phyloP scores from a whole-genome alignment of 805 yeast species.

The Ogataea nonfermentans region DNA sequence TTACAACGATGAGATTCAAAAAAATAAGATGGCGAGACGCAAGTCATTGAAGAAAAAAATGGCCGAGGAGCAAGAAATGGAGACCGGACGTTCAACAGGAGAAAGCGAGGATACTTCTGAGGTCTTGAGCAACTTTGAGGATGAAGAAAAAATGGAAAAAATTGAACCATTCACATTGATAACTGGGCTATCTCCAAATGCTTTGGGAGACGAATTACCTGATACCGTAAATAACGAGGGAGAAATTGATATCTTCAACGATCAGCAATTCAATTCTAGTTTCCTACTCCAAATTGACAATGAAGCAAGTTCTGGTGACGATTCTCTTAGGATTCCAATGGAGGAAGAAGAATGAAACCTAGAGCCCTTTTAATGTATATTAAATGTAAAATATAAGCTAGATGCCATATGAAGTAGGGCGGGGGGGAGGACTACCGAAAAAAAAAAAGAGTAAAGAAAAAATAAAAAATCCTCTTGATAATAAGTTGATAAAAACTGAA shows the following conservation, averaged over 20 bases:
- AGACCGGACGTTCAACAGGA: neutral
- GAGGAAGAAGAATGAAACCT: slow-evolving; percentile 22
- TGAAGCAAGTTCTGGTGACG: slow-evolving; percentile 8
- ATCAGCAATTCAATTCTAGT: slow-evolving; percentile 17
- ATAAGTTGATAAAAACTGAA: no score
- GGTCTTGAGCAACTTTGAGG: slow-evolving; percentile 6
- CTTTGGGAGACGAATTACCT: neutral
- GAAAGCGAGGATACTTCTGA: slow-evolving; percentile 4
- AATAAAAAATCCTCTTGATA: no score
- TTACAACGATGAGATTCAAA: slow-evolving; percentile 21
- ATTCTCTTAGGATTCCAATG: slow-evolving; percentile 18
- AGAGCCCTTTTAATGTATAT: neutral
- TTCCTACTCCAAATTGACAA: slow-evolving; percentile 13
- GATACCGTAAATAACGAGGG: neutral
- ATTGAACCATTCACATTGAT: slow-evolving; percentile 2
- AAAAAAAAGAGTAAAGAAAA: no score
- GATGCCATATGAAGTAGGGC: no score
- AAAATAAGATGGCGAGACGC: slow-evolving; percentile 12
- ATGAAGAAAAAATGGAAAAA: slow-evolving; percentile 9
- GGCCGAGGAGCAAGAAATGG: slow-evolving; percentile 2
- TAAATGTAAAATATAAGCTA: neutral
- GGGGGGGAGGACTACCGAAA: no score
- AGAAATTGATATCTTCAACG: slow-evolving; percentile 16
- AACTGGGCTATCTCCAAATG: neutral
- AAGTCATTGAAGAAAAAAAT: slow-evolving; percentile 1